Evolutionary conservation across 2,329 filamentous ascomycete species (phyloP), one percentile per base, ranked within the genome.

Genomic region (Zasmidium angulare): DNA sequence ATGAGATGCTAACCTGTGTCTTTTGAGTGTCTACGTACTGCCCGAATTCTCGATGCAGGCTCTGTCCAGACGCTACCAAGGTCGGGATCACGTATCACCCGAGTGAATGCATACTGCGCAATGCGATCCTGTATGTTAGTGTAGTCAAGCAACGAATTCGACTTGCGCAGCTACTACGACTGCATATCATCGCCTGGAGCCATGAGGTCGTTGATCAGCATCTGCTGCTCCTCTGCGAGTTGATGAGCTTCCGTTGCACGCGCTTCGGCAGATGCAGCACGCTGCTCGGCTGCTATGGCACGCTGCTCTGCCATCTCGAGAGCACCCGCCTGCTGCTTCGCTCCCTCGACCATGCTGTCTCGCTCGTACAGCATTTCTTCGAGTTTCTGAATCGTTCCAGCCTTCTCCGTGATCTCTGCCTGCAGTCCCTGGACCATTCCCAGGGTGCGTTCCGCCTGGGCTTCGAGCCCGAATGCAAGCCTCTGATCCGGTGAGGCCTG

Each of bases 341-440:
- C 19, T 29, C 55, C 55, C 23, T 54, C 22, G 49, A 51, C 40
- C 11, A 19, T 20, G n/a, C 14, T 21, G 4, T 12, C 46, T 12
- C 20, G 11, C 20, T 22, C 9, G 3, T 22, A 3, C 48, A 52
- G 52, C 43, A 20, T 21, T 11, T 48, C 26, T 20, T 47, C 21
- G 17, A 60, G 31, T 19, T 53, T 49, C 29, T 50, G 51, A 14
- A 62, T 53, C 10, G 12, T 52, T 17, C 9, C 21, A 47, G 61
- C 54, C 50, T 56, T 47, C 46, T 51, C 43, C 11, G 52, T 55
- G n/a, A 62, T 22, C 14, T 64, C 57, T 6, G 49, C 43, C 55
- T 66, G 57, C 14, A 61, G 56, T 14, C 58, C 62, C 20, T 61
- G 55, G 10, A 66, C 55, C 53, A 66, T 55, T 11, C 26, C 20